Evolutionary conservation across 495 filamentous ascomycete genomes (phyloP).

Genomic region (Penicillium desertorum): DNA sequence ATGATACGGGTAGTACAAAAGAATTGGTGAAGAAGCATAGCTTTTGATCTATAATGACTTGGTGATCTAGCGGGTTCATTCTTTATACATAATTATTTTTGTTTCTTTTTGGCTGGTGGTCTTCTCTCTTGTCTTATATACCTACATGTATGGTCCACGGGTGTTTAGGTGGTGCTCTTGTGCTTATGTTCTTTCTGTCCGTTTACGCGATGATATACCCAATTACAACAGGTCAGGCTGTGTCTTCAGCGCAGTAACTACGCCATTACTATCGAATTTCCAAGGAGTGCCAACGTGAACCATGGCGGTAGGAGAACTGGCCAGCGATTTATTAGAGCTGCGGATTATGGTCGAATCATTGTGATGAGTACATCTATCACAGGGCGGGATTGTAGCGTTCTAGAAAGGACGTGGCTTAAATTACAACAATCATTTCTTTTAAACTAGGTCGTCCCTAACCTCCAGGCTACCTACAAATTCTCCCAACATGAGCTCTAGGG

Average conservation of each 20-base stretch:
- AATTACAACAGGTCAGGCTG: constrained; percentile 10
- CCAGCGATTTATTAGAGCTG: too few species aligned
- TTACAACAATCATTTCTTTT: too few species aligned
- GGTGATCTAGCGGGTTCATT: not conserved
- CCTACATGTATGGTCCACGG: too few species aligned
- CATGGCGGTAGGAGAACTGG: too few species aligned
- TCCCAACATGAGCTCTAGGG: constrained; percentile 2
- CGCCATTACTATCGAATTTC: too few species aligned
- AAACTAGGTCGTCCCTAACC: too few species aligned
- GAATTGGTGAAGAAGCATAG: constrained; percentile 27
- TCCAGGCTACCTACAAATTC: not conserved
- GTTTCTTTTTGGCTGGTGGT: not conserved
- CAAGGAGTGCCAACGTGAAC: too few species aligned
- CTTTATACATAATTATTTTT: not conserved
- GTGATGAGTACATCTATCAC: too few species aligned
- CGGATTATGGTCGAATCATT: too few species aligned
- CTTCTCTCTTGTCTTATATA: not conserved
- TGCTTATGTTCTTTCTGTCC: not conserved
- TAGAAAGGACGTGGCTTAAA: too few species aligned
- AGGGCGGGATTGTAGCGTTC: too few species aligned
- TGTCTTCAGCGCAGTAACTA: constrained; percentile 7
- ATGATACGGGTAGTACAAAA: constrained; percentile 30
- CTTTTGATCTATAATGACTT: constrained; percentile 20
- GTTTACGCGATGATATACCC: constrained; percentile 6
- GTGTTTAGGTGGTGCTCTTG: not conserved